Conservation (phyloP, 1,284 basidiomycete species). For the Gomphus bonarii region DNA sequence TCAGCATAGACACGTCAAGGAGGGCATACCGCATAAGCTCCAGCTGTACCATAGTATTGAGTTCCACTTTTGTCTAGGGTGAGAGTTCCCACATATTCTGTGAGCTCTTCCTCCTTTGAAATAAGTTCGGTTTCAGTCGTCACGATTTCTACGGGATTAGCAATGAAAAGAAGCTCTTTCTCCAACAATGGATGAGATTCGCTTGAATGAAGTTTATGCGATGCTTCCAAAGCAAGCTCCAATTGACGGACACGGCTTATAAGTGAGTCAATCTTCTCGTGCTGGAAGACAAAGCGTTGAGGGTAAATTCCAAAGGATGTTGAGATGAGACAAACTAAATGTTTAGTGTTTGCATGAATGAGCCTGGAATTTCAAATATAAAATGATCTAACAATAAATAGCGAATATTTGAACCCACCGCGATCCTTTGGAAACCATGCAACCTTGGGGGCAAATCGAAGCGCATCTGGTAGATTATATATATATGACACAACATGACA, state of each 20-base stretch:
- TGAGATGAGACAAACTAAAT: not conserved
- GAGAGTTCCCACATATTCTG: slow-evolving; percentile 4
- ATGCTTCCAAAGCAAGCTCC: slow-evolving; percentile 2
- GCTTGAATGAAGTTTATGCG: not conserved
- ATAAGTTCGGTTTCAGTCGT: not conserved
- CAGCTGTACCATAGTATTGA: slow-evolving; percentile 8
- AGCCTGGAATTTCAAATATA: not conserved
- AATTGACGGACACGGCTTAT: not conserved
- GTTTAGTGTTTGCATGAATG: slow-evolving; percentile 5
- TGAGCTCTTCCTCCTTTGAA: slow-evolving; percentile 2
- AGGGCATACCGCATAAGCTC: slow-evolving; percentile 4
- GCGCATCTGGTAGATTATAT: not conserved
- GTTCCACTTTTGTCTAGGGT: slow-evolving; percentile 1
- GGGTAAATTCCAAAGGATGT: not conserved
- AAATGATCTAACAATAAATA: not conserved
- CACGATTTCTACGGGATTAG: slow-evolving; percentile 1
- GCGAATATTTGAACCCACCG: not conserved
- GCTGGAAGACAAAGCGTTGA: not conserved
- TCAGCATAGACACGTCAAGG: not conserved
- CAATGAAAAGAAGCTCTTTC: slow-evolving; percentile 1
- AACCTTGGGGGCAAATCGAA: slow-evolving; percentile 7
- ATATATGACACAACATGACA: not conserved
- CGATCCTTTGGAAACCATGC: slow-evolving; percentile 5
- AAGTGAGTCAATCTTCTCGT: slow-evolving; percentile 5
- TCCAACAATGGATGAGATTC: slow-evolving; percentile 5